These are phyloP conservation scores for Fusarium dlaminii DNA, from an alignment of 2,329 filamentous ascomycete species.

Conservation along the genomic window DNA sequence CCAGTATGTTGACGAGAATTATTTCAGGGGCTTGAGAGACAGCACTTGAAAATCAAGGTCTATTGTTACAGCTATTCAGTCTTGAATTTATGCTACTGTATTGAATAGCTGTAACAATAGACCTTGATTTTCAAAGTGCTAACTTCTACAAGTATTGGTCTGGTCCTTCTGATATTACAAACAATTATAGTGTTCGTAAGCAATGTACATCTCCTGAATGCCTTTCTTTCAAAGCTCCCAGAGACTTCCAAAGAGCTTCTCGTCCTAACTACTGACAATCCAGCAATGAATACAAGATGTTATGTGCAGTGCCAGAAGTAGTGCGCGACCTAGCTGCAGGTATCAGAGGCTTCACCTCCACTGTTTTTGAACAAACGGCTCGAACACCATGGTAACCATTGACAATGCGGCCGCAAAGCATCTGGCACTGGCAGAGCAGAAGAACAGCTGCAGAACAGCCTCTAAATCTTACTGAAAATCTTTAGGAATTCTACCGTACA, in stretches of 20 bases:
- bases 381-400: not conserved
- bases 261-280: rapidly evolving
- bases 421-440: not conserved
- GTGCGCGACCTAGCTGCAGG: not conserved
- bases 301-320: too few relatives aligned
- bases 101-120: not conserved
- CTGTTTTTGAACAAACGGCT: not conserved
- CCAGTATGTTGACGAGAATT: too few relatives aligned
- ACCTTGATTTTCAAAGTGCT: rapidly evolving
- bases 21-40: too few relatives aligned
- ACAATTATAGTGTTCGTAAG: not conserved
- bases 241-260: too few relatives aligned
- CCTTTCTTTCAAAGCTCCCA: not conserved
- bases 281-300: rapidly evolving
- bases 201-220: not conserved
- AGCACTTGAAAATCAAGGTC: too few relatives aligned
- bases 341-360: not conserved
- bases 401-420: not conserved
- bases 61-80: too few relatives aligned
- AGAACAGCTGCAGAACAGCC: rapidly evolving
- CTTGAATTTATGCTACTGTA: too few relatives aligned
- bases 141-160: rapidly evolving
- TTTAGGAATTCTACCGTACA: not conserved
- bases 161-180: rapidly evolving
- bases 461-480: not conserved